Base-by-base conservation (phyloP, 2,329 filamentous ascomycete species). In the Cercospora berteroae region DNA sequence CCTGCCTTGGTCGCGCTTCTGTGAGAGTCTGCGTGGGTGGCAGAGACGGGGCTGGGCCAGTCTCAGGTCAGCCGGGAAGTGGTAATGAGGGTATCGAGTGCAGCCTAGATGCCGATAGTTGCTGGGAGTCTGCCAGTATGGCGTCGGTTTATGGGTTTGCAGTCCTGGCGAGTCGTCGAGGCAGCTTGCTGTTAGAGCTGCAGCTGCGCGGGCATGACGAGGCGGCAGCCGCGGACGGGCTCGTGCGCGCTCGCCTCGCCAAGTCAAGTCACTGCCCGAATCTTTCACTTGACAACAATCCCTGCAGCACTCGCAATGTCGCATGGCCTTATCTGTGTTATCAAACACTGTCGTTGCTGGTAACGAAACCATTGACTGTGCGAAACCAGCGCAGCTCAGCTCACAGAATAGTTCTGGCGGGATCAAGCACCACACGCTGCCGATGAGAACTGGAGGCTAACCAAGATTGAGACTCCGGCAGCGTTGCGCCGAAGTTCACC, bases 1-100 rank as follows among this genome's bases (percentile, higher is more conserved):
- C 16, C 13, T 36, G 39, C 60, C 60, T 55, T 63, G 44, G 25
- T 63, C 31, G 31, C n/a, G 63, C 33, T 50, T 18, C 39, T 48
- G 55, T 50, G 18, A 56, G 23, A n/a, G 33, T 62, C 25, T 39
- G 10, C 31, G 44, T 31, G 25, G 36, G 44, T 44, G 64, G 50
- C 12, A n/a, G 13, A 29, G 29, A 57, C 42, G 44, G 31, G 58
- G 29, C 12, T 58, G 58, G 25, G 60, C 60, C 60, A 63, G 60
- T 48, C 23, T 63, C 44, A 25, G 12, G 44, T 20, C 27, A 48
- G 39, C 57, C n/a, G 31, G 12, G 20, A 23, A 29, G 61, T 50
- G 33, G 29, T 33, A n/a, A 33, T 29, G 52, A 23, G 29, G 27
- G 52, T 57, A 57, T 23, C 13, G 16, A 13, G 52, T 50, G 20